Evolutionary conservation across 352 stramenopile species (phyloP), one percentile per base, ranked within the genome.

Genomic region (Phytophthora parvispora): DNA sequence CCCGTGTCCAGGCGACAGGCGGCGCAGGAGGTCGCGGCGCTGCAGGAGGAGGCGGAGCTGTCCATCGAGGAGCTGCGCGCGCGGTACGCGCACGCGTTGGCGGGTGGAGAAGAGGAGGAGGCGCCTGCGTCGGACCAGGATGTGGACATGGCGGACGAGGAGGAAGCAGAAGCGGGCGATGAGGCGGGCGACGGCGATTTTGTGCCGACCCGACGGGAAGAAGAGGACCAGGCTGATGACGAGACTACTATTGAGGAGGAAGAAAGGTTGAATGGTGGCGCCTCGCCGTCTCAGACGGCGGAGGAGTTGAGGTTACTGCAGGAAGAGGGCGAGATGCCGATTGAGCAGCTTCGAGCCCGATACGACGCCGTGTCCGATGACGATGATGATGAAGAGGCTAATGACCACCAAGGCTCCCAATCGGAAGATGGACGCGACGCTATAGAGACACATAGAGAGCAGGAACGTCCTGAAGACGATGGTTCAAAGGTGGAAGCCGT

Each of bases 161-260:
- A 73, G 15, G 57, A 64, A 36, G n/a, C n/a, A n/a, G 27, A 60
- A 20, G 56, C 55, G 16, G 60, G 68, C 38, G 38, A 60, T 4
- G 65, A 81, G 24, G 56, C 64, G 7, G 47, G 29, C 9, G 63
- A 78, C 24, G 58, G 10, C 28, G 69, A 79, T 1, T 80, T 81
- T 45, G 38, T 67, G 15, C 51, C 32, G 5, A 66, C 64, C 13
- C 54, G 42, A 29, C 43, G 65, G 1, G 64, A 77, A n/a, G 77
- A 86, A 32, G 69, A 68, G 4, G 77, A 84, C 0, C 76, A 90
- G 29, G 60, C 60, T 15, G 94, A 98, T 43, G 84, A 99, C 58
- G 95, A 99, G 56, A 94, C 78, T 8, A 99, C 97, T 1, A 91
- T 99, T 4, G 88, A 93, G 53, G 87, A 83, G 36, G 92, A 98